Evolutionary conservation across 1,139 yeast species (phyloP).

Genomic region (Suhomyces atakaporum): DNA sequence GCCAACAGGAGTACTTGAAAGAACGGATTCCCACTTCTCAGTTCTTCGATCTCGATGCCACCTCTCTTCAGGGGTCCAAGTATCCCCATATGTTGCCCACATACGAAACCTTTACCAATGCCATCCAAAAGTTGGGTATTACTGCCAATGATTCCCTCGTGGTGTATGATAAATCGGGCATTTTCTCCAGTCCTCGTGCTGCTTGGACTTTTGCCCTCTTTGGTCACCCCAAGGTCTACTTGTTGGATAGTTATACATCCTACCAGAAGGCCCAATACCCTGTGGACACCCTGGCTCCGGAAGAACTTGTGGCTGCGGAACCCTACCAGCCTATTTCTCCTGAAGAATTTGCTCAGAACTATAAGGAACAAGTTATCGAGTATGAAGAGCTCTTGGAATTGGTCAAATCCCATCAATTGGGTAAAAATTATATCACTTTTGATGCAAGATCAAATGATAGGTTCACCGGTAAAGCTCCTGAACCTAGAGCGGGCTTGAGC

Average conservation of each 20-base stretch:
- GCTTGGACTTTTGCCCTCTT: constrained; percentile 85
- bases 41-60: constrained; percentile 77
- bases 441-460: constrained; percentile 85
- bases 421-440: constrained; percentile 53
- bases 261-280: constrained; percentile 41
- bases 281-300: constrained; percentile 25
- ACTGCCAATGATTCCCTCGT: constrained; percentile 58
- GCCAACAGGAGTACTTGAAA: constrained; percentile 55
- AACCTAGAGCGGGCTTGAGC: constrained; percentile 83
- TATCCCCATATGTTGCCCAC: constrained; percentile 93
- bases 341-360: constrained; percentile 27
- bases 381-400: constrained; percentile 64
- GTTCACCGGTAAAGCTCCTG: constrained; percentile 77
- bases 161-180: constrained; percentile 83
- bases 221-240: constrained; percentile 67
- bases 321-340: constrained; percentile 26
- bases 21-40: constrained; percentile 67
- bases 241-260: constrained; percentile 67
- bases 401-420: constrained; percentile 50
- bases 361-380: constrained; percentile 55
- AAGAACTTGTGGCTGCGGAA: constrained; percentile 11
- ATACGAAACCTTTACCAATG: constrained; percentile 50
- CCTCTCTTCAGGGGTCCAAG: constrained; percentile 56
- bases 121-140: constrained; percentile 52
- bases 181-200: constrained; percentile 86